phyloP scores from a whole-genome alignment of 2,329 filamentous ascomycete genomes.

The Scedosporium boydii region DNA sequence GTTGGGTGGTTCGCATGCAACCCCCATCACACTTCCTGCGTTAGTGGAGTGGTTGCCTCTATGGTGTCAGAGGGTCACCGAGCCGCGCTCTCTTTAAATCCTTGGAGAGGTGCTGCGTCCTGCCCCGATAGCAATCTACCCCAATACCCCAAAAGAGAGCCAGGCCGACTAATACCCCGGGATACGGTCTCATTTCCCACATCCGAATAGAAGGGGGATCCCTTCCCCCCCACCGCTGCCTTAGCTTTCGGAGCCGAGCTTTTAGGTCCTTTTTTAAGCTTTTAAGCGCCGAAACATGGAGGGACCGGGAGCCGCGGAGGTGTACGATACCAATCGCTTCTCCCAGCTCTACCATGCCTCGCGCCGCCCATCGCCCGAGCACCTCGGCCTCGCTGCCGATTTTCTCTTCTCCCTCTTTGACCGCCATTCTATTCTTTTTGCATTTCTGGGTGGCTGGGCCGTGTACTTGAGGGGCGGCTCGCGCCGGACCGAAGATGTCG shows the following conservation, averaged over 20 bases:
- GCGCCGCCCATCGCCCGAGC: slow-evolving; percentile 4
- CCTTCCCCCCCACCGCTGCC: background rate
- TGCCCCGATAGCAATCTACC: background rate
- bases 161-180: background rate
- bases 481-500: slow-evolving; percentile 6
- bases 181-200: background rate
- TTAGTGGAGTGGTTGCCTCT: slow-evolving; percentile 3
- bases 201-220: background rate
- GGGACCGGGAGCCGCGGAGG: slow-evolving; percentile 3
- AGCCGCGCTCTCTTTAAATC: slow-evolving; percentile 1
- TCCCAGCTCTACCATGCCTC: slow-evolving; percentile 6
- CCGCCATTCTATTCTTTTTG: slow-evolving; percentile 3
- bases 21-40: slow-evolving; percentile 3
- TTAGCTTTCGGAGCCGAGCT: slow-evolving; percentile 1
- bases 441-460: slow-evolving; percentile 8
- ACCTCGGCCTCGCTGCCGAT: slow-evolving; percentile 5
- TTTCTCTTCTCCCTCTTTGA: slow-evolving; percentile 6
- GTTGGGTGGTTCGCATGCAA: slow-evolving; percentile 6
- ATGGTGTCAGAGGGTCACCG: background rate
- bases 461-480: slow-evolving; percentile 5
- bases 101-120: background rate
- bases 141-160: background rate
- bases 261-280: background rate
- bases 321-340: slow-evolving; percentile 7
- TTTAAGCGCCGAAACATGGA: slow-evolving; percentile 1